phyloP scores from a whole-genome alignment of 768 basidiomycete species.

The Phallus indusiatus region DNA sequence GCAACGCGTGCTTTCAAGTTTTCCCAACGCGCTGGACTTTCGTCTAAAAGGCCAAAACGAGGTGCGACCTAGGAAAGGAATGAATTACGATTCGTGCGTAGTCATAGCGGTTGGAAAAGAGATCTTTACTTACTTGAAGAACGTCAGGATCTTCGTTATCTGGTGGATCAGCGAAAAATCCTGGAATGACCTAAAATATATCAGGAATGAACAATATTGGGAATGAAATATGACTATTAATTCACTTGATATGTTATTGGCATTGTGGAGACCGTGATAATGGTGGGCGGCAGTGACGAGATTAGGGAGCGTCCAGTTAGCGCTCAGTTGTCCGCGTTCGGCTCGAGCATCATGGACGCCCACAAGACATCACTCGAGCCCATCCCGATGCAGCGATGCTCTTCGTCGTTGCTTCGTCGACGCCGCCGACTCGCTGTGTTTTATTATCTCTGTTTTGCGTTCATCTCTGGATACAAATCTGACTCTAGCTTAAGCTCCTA shows the following conservation, averaged over 20 bases:
- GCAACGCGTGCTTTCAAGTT: constrained; percentile 32
- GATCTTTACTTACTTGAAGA: neutral
- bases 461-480: no score
- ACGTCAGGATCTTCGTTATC: constrained; percentile 15
- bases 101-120: neutral
- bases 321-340: no score
- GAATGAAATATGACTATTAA: neutral
- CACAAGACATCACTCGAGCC: neutral
- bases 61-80: constrained; percentile 41
- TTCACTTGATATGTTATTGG: neutral
- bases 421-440: no score
- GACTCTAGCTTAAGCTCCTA: no score
- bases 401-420: no score
- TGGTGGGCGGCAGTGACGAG: neutral
- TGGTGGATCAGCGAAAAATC: constrained; percentile 36
- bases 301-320: no score
- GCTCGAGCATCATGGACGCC: neutral
- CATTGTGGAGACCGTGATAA: neutral
- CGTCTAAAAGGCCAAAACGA: constrained; percentile 51
- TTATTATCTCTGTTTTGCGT: no score
- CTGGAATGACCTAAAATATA: constrained; percentile 24
- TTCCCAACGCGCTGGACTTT: constrained; percentile 39
- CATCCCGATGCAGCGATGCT: neutral
- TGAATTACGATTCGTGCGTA: neutral
- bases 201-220: neutral